Percentiles rank a stretch among this genome's conserved stretches.
Conservation (phyloP, 192 early-diverging fungal genomes). For the Umbelopsis sp. region DNA sequence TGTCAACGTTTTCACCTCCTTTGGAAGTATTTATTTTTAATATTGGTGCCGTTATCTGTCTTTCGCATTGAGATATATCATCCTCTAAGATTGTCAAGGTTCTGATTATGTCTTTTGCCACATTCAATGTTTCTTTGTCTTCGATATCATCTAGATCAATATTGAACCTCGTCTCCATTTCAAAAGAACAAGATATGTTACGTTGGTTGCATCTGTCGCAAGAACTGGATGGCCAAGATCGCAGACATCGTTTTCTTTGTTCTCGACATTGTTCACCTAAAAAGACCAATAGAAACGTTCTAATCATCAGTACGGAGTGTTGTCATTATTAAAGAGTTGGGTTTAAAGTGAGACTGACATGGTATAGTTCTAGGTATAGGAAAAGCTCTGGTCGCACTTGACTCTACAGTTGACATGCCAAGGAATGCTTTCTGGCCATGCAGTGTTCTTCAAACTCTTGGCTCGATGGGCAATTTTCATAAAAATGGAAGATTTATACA, state of each 20-base stretch:
- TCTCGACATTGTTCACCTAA: conserved; percentile 1
- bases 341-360: neutral
- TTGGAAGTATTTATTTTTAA: no score
- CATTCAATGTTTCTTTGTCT: neutral
- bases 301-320: neutral
- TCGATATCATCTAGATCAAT: neutral
- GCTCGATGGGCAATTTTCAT: no score
- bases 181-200: neutral
- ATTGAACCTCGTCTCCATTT: neutral
- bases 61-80: no score
- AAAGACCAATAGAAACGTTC: neutral
- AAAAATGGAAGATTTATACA: no score
- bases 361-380: conserved; percentile 3
- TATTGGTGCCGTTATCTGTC: no score
- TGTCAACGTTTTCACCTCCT: no score
- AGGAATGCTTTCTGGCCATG: no score
- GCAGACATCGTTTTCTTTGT: conserved; percentile 12
- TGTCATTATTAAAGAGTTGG: neutral
- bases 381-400: neutral
- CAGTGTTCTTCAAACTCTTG: no score
- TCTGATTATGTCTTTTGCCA: neutral
- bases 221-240: neutral
- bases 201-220: neutral
- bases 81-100: neutral
- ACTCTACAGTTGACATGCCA: no score